These are phyloP conservation scores for Mrakia gelida DNA, from an alignment of 768 basidiomycete species.

Conservation along the genomic window DNA sequence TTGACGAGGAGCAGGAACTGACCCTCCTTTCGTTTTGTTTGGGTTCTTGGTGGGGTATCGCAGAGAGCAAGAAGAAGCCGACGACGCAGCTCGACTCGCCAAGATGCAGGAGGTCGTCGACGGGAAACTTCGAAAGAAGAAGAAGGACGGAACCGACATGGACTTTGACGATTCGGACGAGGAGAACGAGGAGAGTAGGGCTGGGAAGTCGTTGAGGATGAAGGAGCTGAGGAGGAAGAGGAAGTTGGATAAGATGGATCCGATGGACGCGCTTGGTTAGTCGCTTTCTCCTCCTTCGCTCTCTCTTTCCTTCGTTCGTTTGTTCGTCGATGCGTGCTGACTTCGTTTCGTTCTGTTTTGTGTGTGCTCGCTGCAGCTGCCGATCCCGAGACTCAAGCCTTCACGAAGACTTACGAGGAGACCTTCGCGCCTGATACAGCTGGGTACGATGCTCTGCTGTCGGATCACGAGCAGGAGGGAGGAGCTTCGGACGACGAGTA, in stretches of 20 bases:
- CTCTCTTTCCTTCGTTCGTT: background rate
- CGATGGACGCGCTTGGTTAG: slow-evolving; percentile 36
- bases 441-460: slow-evolving; percentile 15
- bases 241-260: slow-evolving; percentile 35
- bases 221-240: slow-evolving; percentile 35
- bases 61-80: slow-evolving; percentile 38
- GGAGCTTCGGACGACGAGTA: slow-evolving; percentile 13
- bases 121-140: slow-evolving; percentile 34
- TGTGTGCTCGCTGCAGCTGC: background rate
- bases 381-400: slow-evolving; percentile 18
- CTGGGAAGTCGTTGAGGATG: slow-evolving; percentile 12
- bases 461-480: slow-evolving; percentile 14
- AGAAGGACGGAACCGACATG: slow-evolving; percentile 35
- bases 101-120: slow-evolving; percentile 38
- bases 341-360: background rate
- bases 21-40: background rate
- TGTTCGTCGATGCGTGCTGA: background rate
- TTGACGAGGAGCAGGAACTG: no score
- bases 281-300: background rate
- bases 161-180: slow-evolving; percentile 38
- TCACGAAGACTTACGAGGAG: slow-evolving; percentile 7
- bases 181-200: slow-evolving; percentile 32
- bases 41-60: background rate
- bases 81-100: slow-evolving; percentile 37
- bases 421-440: slow-evolving; percentile 3